Evolutionary conservation across 768 basidiomycete species (phyloP), one percentile per base, ranked within the genome.

Genomic region (Podaxis mareebaensis): DNA sequence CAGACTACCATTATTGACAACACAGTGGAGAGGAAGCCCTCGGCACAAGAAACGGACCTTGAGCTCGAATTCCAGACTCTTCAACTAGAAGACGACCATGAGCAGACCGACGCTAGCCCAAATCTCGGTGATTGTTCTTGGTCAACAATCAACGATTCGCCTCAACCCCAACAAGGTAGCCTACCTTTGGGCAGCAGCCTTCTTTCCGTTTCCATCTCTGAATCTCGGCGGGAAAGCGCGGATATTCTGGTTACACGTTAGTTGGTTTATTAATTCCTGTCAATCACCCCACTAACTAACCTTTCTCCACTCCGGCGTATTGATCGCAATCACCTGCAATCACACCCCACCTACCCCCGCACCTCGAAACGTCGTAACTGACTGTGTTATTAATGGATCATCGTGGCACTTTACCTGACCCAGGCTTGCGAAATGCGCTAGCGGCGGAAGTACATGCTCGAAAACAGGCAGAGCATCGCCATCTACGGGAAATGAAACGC

Each of bases 51-150:
- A 8, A 51, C 51, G 55, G 61, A 52, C 15, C 54, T 63, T 36
- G 61, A 56, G 11, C 36, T 63, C 13, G 61, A 63, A 22, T 63
- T 63, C 26, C 61, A 51, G 38, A 40, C 46, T 33, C 54, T 63
- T 38, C 44, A 36, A n/a, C 46, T 63, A 6, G 38, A 40, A 17
- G 61, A 60, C 13, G 12, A 36, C 22, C 5, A 54, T 30, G 42
- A 12, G 22, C 38, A 42, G 17, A 8, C 53, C 28, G 26, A 4
- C 4, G 36, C 42, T 13, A 26, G 39, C 22, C 4, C 20, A 11
- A 40, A 57, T 24, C 33, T 51, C 20, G 52, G 30, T 42, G 38
- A 33, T 22, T 30, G 39, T 20, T 49, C 58, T 44, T 61, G 52
- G 60, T 33, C 52, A 22, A 42, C 24, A 39, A 15, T 46, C n/a